Conservation (phyloP, 495 filamentous ascomycete species). For the Polyplosphaeria fusca region DNA sequence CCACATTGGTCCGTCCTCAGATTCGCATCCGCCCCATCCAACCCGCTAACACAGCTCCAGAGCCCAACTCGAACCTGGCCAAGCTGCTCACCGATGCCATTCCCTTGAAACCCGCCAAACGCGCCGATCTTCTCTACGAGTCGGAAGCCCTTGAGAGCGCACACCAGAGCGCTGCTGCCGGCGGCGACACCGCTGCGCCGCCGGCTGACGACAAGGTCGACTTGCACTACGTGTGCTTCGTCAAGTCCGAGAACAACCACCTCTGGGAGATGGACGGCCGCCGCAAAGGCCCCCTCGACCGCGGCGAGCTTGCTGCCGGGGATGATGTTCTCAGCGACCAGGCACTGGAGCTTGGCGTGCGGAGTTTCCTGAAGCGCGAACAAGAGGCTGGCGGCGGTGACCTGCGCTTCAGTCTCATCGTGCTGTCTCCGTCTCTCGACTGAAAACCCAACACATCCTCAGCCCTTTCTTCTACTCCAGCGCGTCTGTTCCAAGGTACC, state of each 20-base stretch:
- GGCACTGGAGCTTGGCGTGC: constrained; percentile 61
- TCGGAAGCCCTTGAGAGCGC: constrained; percentile 42
- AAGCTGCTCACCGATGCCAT: constrained; percentile 41
- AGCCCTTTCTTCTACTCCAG: neutral
- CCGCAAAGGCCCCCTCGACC: constrained; percentile 67
- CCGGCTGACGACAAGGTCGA: constrained; percentile 40
- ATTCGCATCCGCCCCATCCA: too few relatives aligned
- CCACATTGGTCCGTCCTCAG: constrained; percentile 42
- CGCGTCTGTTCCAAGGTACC: neutral
- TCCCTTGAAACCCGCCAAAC: constrained; percentile 43
- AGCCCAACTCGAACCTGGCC: constrained; percentile 32
- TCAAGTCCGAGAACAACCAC: constrained; percentile 42
- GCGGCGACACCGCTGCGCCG: constrained; percentile 42
- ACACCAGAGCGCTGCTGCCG: constrained; percentile 39
- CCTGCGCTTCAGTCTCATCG: constrained; percentile 56
- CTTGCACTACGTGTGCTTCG: constrained; percentile 47
- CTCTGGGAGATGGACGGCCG: constrained; percentile 46
- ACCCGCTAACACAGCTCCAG: constrained; percentile 19
- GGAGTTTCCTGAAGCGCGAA: constrained; percentile 54
- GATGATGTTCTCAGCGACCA: constrained; percentile 69
- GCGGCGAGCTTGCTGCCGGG: constrained; percentile 58
- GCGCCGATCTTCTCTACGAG: constrained; percentile 42
- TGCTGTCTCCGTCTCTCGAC: constrained; percentile 45
- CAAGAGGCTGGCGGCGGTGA: constrained; percentile 47
- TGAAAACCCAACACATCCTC: constrained; percentile 18